Conservation (phyloP, 257 asterid genomes). For the Nyctanthes arbortristis region DNA sequence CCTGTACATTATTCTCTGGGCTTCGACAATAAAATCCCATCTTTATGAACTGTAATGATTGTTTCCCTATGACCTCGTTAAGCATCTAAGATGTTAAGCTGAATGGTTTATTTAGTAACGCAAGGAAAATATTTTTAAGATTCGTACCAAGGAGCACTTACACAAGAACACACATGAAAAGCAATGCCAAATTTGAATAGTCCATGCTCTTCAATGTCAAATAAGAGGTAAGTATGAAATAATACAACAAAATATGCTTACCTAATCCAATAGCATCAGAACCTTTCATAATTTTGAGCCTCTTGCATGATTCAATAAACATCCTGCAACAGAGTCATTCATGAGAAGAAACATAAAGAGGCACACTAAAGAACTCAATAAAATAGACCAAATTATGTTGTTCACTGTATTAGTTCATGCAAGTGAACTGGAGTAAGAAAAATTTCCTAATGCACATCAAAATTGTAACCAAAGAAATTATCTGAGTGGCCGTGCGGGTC, state of each 20-base stretch:
- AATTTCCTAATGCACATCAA: too few species aligned
- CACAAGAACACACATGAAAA: background rate
- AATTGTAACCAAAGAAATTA: too few species aligned
- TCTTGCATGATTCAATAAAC: conserved; percentile 72
- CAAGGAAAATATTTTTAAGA: background rate
- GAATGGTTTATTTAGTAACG: background rate
- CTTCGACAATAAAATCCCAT: too few species aligned
- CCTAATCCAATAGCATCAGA: conserved; percentile 87
- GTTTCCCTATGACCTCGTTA: background rate
- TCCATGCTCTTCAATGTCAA: background rate
- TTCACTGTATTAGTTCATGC: too few species aligned
- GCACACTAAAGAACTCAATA: background rate
- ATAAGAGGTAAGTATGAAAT: background rate
- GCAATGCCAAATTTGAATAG: background rate
- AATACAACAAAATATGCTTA: conserved; percentile 23
- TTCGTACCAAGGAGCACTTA: background rate
- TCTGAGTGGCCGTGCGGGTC: background rate
- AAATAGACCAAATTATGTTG: background rate
- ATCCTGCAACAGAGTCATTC: conserved; percentile 41
- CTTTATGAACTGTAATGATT: background rate
- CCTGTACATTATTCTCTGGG: too few species aligned
- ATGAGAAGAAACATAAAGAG: background rate
- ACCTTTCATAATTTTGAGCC: conserved; percentile 78
- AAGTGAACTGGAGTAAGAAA: too few species aligned
- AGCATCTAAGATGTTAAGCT: background rate